phyloP scores from a whole-genome alignment of 1,139 yeast genomes.

The Candida sp. region DNA sequence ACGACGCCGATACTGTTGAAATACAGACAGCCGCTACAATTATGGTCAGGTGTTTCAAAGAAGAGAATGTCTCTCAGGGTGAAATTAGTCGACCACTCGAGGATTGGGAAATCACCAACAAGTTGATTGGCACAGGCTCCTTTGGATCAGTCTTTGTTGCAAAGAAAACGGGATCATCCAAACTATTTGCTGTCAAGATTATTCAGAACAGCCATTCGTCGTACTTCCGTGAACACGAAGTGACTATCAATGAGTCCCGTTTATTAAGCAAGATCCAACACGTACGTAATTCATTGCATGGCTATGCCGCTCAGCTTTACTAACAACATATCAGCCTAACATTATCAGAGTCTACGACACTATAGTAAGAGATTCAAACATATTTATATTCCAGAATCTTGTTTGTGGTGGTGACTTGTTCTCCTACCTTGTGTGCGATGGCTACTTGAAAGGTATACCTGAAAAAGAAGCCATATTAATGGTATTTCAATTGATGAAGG shows the following conservation, averaged over 20 bases:
- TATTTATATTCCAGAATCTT: slow-evolving; percentile 55
- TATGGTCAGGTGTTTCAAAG: slow-evolving; percentile 15
- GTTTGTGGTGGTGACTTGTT: slow-evolving; percentile 70
- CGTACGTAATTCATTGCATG: slow-evolving; percentile 28
- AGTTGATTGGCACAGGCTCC: slow-evolving; percentile 60
- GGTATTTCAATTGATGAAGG: slow-evolving; percentile 58
- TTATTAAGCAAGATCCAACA: slow-evolving; percentile 41
- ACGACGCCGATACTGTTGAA: slow-evolving; percentile 47
- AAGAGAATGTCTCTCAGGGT: neutral
- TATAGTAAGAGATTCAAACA: slow-evolving; percentile 34
- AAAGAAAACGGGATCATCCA: slow-evolving; percentile 15
- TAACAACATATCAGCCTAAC: slow-evolving; percentile 37
- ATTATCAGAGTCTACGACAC: slow-evolving; percentile 47
- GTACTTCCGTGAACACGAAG: slow-evolving; percentile 24
- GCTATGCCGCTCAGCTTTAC: slow-evolving; percentile 7
- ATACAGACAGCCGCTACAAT: slow-evolving; percentile 34
- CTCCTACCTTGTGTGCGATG: slow-evolving; percentile 56
- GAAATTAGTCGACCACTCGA: slow-evolving; percentile 9
- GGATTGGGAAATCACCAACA: slow-evolving; percentile 47
- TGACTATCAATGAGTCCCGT: slow-evolving; percentile 34
- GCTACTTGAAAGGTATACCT: slow-evolving; percentile 41
- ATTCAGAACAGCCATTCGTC: slow-evolving; percentile 26
- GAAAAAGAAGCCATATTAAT: slow-evolving; percentile 60
- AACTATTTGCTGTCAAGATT: slow-evolving; percentile 56
- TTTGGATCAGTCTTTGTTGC: slow-evolving; percentile 57